Base-by-base conservation (phyloP, 225 moss, liverwort and hornwort species). In the Sphagnum contortum region DNA sequence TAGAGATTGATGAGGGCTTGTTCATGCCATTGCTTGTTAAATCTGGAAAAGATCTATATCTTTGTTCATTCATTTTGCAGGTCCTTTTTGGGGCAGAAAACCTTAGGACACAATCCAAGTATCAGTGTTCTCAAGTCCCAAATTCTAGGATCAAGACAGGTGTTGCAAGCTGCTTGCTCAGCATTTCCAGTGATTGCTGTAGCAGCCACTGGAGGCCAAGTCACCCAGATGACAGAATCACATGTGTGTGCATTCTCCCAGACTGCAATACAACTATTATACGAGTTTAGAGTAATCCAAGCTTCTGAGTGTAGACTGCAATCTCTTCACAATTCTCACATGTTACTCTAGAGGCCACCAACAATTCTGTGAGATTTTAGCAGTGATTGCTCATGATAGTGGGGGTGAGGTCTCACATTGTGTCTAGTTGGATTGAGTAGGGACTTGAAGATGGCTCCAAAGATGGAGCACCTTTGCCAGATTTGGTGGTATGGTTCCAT, bases 401-500 rank as follows among this genome's bases (percentile, higher is more conserved):
- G 29, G 29, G 29, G 29, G 29, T 29, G 29, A 29, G 29, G 29
- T 29, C 29, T 29, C 29, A 29, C 29, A 29, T 29, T 29, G 29
- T 29, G 29, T 29, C 29, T 29, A 29, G 29, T 29, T 29, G 0
- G 29, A 29, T 29, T 29, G 29, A 29, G 29, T 1, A 29, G 29
- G 29, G 29, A 29, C 29, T 29, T 29, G 29, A 29, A 29, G 71
- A 79, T 80, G 79, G 69, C 79, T 70, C 62, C 67, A 12, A 70
- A 69, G 60, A 71, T 46, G 65, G 64, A 69, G 48, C 60, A 12
- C 74, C 68, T 71, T 62, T 82, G 60, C 80, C 83, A 57, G 86
- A 86, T 48, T 73, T 86, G 73, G 78, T 83, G 86, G 86, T 80
- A 72, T 74, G 8, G 47, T 47, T 64, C n/a, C 44, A 68, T n/a